Evolutionary conservation across 768 basidiomycete genomes (phyloP).

Genomic region (Crepidotus variabilis): DNA sequence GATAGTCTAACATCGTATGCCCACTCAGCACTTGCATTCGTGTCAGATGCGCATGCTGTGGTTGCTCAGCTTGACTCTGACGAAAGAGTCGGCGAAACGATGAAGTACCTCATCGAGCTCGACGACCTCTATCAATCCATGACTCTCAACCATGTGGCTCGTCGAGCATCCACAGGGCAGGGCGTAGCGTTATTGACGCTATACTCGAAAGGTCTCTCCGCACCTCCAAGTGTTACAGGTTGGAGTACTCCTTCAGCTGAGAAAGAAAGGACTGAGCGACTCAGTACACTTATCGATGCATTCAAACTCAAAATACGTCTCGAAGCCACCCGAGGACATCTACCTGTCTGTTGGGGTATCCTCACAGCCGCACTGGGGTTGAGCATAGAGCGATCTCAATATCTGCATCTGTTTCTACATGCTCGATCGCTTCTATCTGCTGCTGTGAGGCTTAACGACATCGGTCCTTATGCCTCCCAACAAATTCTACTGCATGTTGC

Average conservation of each 20-base stretch:
- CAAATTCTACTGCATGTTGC: constrained; percentile 77
- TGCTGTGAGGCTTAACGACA: constrained; percentile 83
- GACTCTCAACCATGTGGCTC: constrained; percentile 86
- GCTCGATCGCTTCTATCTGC: constrained; percentile 88
- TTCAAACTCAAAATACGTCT: constrained; percentile 67
- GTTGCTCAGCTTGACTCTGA: constrained; percentile 22
- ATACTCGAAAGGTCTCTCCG: constrained; percentile 76
- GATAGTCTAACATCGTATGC: constrained; percentile 80
- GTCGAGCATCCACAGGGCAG: constrained; percentile 86
- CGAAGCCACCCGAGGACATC: constrained; percentile 72
- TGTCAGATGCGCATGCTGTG: constrained; percentile 62
- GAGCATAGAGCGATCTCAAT: constrained; percentile 71
- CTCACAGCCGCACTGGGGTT: constrained; percentile 76
- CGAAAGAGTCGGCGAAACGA: constrained; percentile 3
- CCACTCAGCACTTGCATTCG: constrained; percentile 71
- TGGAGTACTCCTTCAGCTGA: constrained; percentile 17
- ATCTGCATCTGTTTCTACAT: constrained; percentile 91
- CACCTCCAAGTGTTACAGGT: constrained; percentile 36
- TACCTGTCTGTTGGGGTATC: constrained; percentile 89
- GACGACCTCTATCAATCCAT: constrained; percentile 81
- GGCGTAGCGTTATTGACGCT: constrained; percentile 90
- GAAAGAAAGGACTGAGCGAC: constrained; percentile 17
- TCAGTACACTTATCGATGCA: constrained; percentile 49
- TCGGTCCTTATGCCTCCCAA: constrained; percentile 92
- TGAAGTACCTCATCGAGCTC: constrained; percentile 39